These are phyloP conservation scores for Asterella californica DNA, from an alignment of 225 moss, liverwort and hornwort species.

Conservation along the genomic window DNA sequence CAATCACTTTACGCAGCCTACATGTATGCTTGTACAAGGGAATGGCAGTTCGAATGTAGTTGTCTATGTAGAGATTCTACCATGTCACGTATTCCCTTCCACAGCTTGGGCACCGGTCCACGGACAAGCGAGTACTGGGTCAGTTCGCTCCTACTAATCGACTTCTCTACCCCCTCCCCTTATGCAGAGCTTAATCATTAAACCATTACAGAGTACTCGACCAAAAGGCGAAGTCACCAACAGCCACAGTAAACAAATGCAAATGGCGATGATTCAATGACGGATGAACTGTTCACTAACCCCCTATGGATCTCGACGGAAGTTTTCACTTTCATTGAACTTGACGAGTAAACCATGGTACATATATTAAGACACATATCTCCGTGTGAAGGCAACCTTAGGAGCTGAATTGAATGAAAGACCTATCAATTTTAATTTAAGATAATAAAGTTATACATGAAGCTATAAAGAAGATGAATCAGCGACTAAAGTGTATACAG, in stretches of 20 bases:
- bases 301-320: background rate
- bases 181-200: background rate
- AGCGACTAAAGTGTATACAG: background rate
- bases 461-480: background rate
- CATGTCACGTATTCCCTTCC: too few species aligned
- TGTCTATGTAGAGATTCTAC: too few species aligned
- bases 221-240: background rate
- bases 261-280: background rate
- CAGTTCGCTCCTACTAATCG: background rate
- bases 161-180: background rate
- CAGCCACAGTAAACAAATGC: background rate
- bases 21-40: too few species aligned
- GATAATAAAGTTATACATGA: constrained; percentile 7
- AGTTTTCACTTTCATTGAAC: background rate
- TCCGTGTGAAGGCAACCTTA: background rate
- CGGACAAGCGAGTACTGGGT: background rate
- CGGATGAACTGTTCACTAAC: background rate
- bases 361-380: constrained; percentile 5
- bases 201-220: background rate
- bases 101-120: background rate
- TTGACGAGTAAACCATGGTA: constrained; percentile 4
- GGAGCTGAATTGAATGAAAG: constrained; percentile 1
- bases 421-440: background rate
- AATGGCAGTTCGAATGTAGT: too few species aligned
- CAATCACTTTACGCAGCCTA: too few species aligned